Evolutionary conservation across 2,329 filamentous ascomycete species (phyloP).

Genomic region (Trichoderma sp.): DNA sequence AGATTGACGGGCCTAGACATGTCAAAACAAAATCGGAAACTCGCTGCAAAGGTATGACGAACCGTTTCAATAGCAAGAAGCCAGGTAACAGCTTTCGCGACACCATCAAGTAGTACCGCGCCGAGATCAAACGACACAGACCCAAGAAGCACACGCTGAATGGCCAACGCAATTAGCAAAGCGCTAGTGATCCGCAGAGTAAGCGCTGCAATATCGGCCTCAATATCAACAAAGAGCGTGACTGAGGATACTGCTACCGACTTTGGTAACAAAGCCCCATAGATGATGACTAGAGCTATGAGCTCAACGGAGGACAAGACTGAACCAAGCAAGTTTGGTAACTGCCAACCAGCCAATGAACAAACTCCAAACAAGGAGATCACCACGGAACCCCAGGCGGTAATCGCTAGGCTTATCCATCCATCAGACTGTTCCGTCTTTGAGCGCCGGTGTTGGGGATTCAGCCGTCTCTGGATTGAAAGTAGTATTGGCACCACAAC

Average conservation of each 20-base stretch:
- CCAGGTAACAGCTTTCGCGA: slow-evolving; percentile 40
- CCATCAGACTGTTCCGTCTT: background rate
- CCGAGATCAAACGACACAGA: slow-evolving; percentile 28
- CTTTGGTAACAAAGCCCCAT: background rate
- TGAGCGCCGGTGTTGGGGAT: background rate
- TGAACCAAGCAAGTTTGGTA: slow-evolving; percentile 28
- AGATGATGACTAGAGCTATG: slow-evolving; percentile 33
- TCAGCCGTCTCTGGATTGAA: slow-evolving; percentile 7
- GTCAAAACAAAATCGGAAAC: background rate
- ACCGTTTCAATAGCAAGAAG: slow-evolving; percentile 39
- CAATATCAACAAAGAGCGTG: background rate
- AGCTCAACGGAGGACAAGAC: slow-evolving; percentile 35
- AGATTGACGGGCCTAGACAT: background rate
- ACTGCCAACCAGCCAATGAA: slow-evolving; percentile 30
- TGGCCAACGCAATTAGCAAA: background rate
- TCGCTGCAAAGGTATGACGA: background rate
- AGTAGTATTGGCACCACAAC: slow-evolving; percentile 30
- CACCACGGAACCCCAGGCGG: background rate
- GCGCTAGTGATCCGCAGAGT: background rate
- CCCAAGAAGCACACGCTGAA: slow-evolving; percentile 33
- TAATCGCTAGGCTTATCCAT: background rate
- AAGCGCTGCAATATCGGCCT: background rate
- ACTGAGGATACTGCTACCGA: background rate
- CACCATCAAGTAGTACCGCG: slow-evolving; percentile 30
- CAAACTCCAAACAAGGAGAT: background rate